Base-by-base conservation (phyloP, 2,329 filamentous ascomycete genomes). In the Podosphaera leucotricha region DNA sequence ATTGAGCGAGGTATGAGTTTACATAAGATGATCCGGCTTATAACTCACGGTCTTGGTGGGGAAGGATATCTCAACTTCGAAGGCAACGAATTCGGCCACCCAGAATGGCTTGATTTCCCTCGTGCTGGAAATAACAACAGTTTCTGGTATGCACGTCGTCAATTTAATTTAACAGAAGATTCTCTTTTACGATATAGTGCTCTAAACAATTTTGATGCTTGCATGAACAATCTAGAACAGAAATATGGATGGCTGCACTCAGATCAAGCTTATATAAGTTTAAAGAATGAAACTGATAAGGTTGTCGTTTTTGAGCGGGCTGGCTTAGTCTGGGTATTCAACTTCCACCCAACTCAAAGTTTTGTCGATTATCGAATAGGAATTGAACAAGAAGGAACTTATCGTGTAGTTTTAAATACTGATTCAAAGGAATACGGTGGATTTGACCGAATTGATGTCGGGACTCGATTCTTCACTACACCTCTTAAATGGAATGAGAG, bases 61-160 rank as follows among this genome's bases (percentile, higher is more conserved):
- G 90, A 98, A 62, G 90, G 87, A 35, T 98, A 93, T 58, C 79
- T 98, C 44, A 98, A 95, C 65, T 98, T 98, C 54, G 86, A 94
- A 64, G 90, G 90, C 48, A 98, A 98, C 61, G 90, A 98, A 62
- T 98, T 98, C 57, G 90, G 90, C 0, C 90, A 98, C 59, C 90
- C 90, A 0, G 90, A 98, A 62, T 98, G 90, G 90, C 80, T 98
- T 35, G 90, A 98, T 61, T 98, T 98, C 62, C 90, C 90, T 3
- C 81, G 90, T 43, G 84, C 78, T 55, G 90, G 90, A 47, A 94
- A 94, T 63, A 65, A 77, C 56, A 92, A 93, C 63, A 90, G 81
- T 39, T 94, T 86, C 68, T 87, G 83, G 76, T 93, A 93, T 58
- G 86, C 86, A 2, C 75, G 90, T 19, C 80, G 90, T 47, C 87